Percentiles rank a stretch among this genome's conserved stretches.
Conservation (phyloP, 75 land plant species). For the Sequoia sempervirens region DNA sequence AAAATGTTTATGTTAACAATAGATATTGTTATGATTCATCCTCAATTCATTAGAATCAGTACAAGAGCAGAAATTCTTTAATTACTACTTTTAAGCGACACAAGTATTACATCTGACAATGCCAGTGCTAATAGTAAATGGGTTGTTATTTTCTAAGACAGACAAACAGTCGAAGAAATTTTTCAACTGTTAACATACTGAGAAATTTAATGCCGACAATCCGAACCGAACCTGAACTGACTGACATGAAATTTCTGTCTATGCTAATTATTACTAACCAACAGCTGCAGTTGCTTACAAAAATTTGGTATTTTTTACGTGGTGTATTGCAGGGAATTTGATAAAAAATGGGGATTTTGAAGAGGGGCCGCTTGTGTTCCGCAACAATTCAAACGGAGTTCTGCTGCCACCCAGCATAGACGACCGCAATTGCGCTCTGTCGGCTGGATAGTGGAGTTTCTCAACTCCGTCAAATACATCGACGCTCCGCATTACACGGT, state of each 20-base stretch:
- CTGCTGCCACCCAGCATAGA: constrained; percentile 50
- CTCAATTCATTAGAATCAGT: too few relatives aligned
- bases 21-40: too few relatives aligned
- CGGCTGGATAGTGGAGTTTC: constrained; percentile 60
- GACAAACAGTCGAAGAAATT: background rate
- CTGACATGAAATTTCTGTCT: too few relatives aligned
- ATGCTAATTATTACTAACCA: background rate
- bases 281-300: background rate
- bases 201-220: too few relatives aligned
- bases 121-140: too few relatives aligned
- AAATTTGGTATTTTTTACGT: background rate
- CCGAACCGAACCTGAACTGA: too few relatives aligned
- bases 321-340: constrained; percentile 33
- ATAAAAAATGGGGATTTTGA: constrained; percentile 67
- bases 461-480: constrained; percentile 67
- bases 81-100: too few relatives aligned
- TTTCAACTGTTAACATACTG: background rate
- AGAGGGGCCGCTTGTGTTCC: constrained; percentile 54
- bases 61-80: too few relatives aligned
- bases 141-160: too few relatives aligned
- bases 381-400: constrained; percentile 50
- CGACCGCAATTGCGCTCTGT: constrained; percentile 47
- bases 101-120: too few relatives aligned
- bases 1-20: too few relatives aligned
- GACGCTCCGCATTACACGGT: constrained; percentile 52